phyloP scores from a whole-genome alignment of 352 stramenopile genomes.

The Phytophthora citrophthora region DNA sequence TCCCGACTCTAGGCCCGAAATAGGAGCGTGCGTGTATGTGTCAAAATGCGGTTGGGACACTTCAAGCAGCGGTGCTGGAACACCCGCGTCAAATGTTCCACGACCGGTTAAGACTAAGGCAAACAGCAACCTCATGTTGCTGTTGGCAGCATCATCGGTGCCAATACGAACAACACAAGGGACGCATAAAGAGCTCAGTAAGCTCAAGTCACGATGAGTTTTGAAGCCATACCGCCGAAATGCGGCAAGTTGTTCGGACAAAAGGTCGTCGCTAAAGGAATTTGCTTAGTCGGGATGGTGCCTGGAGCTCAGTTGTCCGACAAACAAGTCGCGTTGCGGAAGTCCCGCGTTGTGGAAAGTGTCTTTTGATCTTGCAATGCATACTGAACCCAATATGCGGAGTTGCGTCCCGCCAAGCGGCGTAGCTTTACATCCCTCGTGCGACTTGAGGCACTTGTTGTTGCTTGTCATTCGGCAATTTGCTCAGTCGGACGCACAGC shows the following conservation, averaged over 20 bases:
- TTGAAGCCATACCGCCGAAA: slow-evolving; percentile 17
- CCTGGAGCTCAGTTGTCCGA: slow-evolving; percentile 6
- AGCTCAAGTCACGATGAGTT: neutral
- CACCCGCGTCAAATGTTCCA: slow-evolving; percentile 14
- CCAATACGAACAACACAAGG: no score
- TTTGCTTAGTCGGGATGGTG: neutral
- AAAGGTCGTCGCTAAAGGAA: slow-evolving; percentile 2
- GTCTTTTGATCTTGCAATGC: neutral
- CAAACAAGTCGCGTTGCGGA: slow-evolving; percentile 6
- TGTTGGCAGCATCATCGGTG: no score
- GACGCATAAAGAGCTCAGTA: no score
- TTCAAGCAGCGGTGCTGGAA: slow-evolving; percentile 12
- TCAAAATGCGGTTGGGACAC: neutral
- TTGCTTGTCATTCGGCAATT: slow-evolving; percentile 32
- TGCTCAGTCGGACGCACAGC: slow-evolving; percentile 28
- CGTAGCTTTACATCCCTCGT: slow-evolving; percentile 21
- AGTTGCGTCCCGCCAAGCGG: slow-evolving; percentile 9
- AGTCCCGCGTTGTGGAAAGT: slow-evolving; percentile 10
- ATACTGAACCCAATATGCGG: slow-evolving; percentile 24
- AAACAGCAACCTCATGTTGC: no score
- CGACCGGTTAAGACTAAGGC: neutral
- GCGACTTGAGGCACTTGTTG: slow-evolving; percentile 12
- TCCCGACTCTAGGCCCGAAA: slow-evolving; percentile 16
- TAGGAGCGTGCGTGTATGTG: slow-evolving; percentile 12
- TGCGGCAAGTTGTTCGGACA: slow-evolving; percentile 20